Conservation (phyloP, 2,329 filamentous ascomycete species). For the Neopestalotiopsis sp. region DNA sequence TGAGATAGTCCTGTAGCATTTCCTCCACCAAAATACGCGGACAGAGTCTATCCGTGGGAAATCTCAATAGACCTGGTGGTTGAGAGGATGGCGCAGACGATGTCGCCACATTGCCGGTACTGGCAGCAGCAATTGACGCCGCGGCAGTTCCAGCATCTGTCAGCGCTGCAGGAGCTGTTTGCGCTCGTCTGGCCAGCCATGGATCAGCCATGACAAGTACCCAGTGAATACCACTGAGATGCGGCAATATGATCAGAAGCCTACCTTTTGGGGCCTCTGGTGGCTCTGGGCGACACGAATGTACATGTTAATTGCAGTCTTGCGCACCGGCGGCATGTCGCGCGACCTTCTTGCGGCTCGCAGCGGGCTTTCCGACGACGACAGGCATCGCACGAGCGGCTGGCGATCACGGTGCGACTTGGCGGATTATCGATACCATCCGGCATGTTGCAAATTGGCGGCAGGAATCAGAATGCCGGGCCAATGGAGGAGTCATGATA, state of each 20-base stretch:
- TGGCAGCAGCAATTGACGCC: background rate
- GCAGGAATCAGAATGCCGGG: background rate
- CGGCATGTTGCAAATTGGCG: background rate
- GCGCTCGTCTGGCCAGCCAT: background rate
- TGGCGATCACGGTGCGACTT: background rate
- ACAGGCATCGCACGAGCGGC: constrained; percentile 9
- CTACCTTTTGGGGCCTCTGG: background rate
- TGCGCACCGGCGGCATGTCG: background rate
- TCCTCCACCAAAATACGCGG: background rate
- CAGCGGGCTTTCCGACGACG: background rate
- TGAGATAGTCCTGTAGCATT: constrained; percentile 10
- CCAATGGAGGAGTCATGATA: too few relatives aligned
- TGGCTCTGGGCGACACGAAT: background rate
- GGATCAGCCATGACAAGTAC: background rate
- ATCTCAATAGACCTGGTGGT: background rate
- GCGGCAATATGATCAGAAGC: background rate
- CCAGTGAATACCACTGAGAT: background rate
- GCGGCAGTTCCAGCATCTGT: background rate
- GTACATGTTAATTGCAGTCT: background rate
- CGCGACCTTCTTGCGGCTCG: background rate
- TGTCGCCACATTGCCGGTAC: background rate
- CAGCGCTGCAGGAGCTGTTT: background rate
- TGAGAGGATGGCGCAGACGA: background rate
- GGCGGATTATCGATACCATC: background rate
- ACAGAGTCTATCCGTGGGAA: constrained; percentile 9